Evolutionary conservation across 495 filamentous ascomycete genomes (phyloP).

Genomic region (Penicillium steckii): DNA sequence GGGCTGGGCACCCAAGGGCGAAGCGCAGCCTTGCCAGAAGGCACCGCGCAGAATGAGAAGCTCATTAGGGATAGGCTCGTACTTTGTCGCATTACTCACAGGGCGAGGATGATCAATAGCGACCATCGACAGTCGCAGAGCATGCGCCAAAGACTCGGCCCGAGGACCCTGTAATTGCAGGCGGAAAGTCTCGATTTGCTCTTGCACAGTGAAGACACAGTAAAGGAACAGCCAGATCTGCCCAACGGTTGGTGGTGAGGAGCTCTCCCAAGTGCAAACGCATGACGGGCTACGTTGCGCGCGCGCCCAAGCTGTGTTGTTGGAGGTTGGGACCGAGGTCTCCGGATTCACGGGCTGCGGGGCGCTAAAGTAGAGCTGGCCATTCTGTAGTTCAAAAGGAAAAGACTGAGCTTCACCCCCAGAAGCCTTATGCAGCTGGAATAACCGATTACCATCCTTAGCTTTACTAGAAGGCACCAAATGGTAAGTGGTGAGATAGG

Average conservation of each 20-base stretch:
- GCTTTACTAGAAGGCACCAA: constrained; percentile 4
- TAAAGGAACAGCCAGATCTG: constrained; percentile 58
- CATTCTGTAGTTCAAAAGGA: constrained; percentile 15
- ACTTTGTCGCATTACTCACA: constrained; percentile 10
- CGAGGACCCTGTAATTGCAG: constrained; percentile 8
- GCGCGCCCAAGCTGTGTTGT: constrained; percentile 40
- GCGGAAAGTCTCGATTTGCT: constrained; percentile 13
- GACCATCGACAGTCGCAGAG: constrained; percentile 14
- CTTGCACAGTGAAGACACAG: constrained; percentile 33
- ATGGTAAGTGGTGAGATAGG: constrained; percentile 15
- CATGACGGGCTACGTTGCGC: constrained; percentile 27
- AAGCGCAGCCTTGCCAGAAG: constrained; percentile 64
- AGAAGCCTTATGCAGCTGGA: constrained; percentile 5
- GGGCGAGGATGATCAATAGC: constrained; percentile 16
- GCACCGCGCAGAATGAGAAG: constrained; percentile 20
- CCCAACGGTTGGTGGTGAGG: constrained; percentile 39
- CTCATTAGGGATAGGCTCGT: constrained; percentile 6
- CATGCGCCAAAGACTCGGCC: constrained; percentile 6
- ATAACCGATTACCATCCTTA: not conserved
- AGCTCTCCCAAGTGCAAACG: constrained; percentile 23
- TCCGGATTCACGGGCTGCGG: constrained; percentile 2
- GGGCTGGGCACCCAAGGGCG: constrained; percentile 54
- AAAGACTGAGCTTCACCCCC: constrained; percentile 12
- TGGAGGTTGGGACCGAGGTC: constrained; percentile 9
- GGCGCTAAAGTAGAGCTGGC: constrained; percentile 9